Evolutionary conservation across 2,329 filamentous ascomycete genomes (phyloP).

Genomic region (Fusarium phyllophilum): DNA sequence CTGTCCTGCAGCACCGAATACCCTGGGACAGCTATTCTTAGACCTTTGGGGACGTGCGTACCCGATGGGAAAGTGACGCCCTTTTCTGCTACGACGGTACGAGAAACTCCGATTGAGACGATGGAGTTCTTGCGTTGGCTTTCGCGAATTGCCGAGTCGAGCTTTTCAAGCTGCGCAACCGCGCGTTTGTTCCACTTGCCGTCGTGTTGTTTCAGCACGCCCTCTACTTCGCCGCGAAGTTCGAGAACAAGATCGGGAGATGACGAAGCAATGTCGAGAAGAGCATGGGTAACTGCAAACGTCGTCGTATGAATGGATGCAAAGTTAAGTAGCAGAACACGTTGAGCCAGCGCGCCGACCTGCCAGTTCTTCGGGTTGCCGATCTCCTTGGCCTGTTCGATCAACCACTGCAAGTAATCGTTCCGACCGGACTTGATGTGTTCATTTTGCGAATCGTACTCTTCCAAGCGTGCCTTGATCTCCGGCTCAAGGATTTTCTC

Average conservation of each 20-base stretch:
- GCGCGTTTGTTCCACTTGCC: not conserved
- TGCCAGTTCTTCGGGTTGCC: slow-evolving; percentile 11
- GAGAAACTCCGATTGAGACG: not conserved
- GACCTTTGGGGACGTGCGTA: not conserved
- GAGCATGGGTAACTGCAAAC: not conserved
- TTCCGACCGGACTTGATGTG: not conserved
- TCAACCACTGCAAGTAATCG: slow-evolving; percentile 1
- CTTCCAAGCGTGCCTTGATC: not conserved
- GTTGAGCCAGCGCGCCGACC: not conserved
- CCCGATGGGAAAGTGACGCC: slow-evolving; percentile 7
- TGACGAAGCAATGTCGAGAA: not conserved
- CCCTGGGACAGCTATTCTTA: not conserved
- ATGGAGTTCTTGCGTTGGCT: slow-evolving; percentile 15
- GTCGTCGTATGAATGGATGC: slow-evolving; percentile 13
- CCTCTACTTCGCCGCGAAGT: not conserved
- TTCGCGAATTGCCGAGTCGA: slow-evolving; percentile 15
- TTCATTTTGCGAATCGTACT: not conserved
- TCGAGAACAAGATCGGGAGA: not conserved
- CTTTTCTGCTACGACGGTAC: not conserved
- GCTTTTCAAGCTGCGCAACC: not conserved
- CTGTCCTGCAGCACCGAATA: slow-evolving; percentile 7
- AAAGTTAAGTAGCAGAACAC: slow-evolving; percentile 6
- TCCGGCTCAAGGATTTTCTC: not conserved
- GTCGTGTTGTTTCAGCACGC: not conserved
- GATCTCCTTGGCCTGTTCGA: slow-evolving; percentile 4